Base-by-base conservation (phyloP, 345 rosid genomes). In the Gossypium rotundifolium region DNA sequence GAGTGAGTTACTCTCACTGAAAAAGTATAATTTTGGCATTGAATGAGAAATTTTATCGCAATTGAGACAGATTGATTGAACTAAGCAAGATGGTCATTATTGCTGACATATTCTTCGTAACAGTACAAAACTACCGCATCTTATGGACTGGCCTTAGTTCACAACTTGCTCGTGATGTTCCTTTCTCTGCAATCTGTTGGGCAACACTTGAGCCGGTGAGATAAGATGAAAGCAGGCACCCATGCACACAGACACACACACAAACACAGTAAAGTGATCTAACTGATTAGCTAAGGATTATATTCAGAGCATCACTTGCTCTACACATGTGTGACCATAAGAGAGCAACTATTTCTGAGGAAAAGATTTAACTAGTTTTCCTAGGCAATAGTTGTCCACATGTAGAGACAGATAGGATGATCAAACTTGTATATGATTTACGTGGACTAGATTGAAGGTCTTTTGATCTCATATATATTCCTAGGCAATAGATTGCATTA, bases 161-260 rank as follows among this genome's bases (percentile, higher is more conserved):
- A 44, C 97, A 95, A 77, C 94, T 95, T 69, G 93, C 93, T 79
- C 89, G 97, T 65, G 98, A 95, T 83, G 97, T 93, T 79, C 99
- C 99, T 2, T 95, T 90, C 86, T 95, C 98, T 66, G 99, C 93
- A 61, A 91, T 95, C 76, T 95, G 98, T 80, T 95, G 99, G 99
- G 80, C 99, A 23, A 88, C 89, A 53, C 97, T 95, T 59, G 99
- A 93, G 83, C 98, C 96, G 2, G 98, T 91, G 72, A 90, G 94
- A 40, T 33, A 33, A 33, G 59, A 69, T 51, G 25, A 69, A 13
- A 25, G 40, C 40, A 27, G 42, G 29, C 18, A 27, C 22, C 9
- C 9, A 7, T 13, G 42, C 65, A 6, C 18, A 27, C 11, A 60
- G 42, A 12, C 38, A 3, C 48, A 33, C 40, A 3, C 12, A 71